Conservation (phyloP, 176 grass and related monocot genomes). For the Tillandsia fasciculata region DNA sequence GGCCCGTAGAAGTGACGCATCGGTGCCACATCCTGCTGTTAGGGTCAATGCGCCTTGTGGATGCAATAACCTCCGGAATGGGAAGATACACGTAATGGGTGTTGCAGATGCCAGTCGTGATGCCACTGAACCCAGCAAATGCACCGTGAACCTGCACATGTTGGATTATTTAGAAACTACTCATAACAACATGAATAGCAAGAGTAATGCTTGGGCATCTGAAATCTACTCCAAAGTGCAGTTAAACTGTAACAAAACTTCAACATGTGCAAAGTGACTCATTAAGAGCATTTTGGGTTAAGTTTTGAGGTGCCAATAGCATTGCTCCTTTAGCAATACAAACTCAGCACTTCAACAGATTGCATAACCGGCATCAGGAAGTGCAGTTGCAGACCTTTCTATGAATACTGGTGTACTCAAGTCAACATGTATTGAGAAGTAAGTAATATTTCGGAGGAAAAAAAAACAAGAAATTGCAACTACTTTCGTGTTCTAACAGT, state of each 20-base stretch:
- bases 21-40: constrained; percentile 99
- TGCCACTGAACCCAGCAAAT: constrained; percentile 92
- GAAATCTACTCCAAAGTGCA: too few relatives aligned
- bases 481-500: too few relatives aligned
- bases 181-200: too few relatives aligned
- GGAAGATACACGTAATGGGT: constrained; percentile 73
- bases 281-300: not conserved
- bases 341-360: too few relatives aligned
- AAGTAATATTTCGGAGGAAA: too few relatives aligned
- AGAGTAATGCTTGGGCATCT: not conserved
- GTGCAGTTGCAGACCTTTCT: too few relatives aligned
- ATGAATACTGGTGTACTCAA: too few relatives aligned
- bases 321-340: too few relatives aligned
- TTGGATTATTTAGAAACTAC: not conserved
- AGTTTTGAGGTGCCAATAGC: too few relatives aligned
- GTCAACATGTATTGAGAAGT: too few relatives aligned
- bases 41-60: constrained; percentile 48
- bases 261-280: not conserved
- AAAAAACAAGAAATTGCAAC: too few relatives aligned
- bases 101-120: constrained; percentile 79
- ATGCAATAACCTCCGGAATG: constrained; percentile 73
- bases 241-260: constrained; percentile 8
- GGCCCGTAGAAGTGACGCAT: constrained; percentile 75
- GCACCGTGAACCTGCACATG: constrained; percentile 72
- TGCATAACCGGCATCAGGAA: too few relatives aligned